Conservation (phyloP, 2,329 filamentous ascomycete species). For the Berkeleyomyces basicola region DNA sequence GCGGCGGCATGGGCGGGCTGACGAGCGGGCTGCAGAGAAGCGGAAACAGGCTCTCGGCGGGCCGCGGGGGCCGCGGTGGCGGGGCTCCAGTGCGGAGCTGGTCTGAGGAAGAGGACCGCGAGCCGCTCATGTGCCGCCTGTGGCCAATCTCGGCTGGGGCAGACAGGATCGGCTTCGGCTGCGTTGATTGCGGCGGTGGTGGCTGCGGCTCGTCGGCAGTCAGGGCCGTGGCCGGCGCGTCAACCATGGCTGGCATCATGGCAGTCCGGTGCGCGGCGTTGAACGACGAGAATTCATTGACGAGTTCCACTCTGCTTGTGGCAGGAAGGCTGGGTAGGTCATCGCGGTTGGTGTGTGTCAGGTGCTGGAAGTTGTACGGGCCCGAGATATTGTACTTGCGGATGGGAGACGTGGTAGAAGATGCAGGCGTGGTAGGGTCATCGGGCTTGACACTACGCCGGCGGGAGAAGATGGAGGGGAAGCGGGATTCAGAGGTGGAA, state of each 20-base stretch:
- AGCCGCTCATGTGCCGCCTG: conserved; percentile 26
- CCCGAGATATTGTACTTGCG: conserved; percentile 37
- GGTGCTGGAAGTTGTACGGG: conserved; percentile 51
- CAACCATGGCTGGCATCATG: conserved; percentile 7
- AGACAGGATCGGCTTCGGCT: conserved; percentile 3
- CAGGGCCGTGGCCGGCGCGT: conserved; percentile 14
- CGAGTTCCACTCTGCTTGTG: conserved; percentile 25
- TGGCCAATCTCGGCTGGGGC: conserved; percentile 16
- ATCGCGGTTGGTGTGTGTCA: conserved; percentile 40
- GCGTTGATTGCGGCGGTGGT: neutral
- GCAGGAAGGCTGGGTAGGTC: conserved; percentile 26
- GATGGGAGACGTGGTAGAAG: conserved; percentile 11
- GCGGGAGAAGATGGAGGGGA: conserved; percentile 35
- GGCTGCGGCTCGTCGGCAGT: neutral
- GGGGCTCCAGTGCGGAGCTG: conserved; percentile 30
- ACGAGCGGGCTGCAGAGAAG: conserved; percentile 11
- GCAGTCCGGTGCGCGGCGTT: conserved; percentile 11
- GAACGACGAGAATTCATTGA: conserved; percentile 24
- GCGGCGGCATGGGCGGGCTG: conserved; percentile 29
- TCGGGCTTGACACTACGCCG: conserved; percentile 18
- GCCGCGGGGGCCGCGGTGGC: conserved; percentile 30
- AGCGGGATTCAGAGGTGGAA: conserved; percentile 6
- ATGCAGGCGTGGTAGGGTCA: conserved; percentile 7
- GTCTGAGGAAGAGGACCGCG: conserved; percentile 24
- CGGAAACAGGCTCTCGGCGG: conserved; percentile 19